Base-by-base conservation (phyloP, 78 protist genomes). In the Emiliania huxleyi region DNA sequence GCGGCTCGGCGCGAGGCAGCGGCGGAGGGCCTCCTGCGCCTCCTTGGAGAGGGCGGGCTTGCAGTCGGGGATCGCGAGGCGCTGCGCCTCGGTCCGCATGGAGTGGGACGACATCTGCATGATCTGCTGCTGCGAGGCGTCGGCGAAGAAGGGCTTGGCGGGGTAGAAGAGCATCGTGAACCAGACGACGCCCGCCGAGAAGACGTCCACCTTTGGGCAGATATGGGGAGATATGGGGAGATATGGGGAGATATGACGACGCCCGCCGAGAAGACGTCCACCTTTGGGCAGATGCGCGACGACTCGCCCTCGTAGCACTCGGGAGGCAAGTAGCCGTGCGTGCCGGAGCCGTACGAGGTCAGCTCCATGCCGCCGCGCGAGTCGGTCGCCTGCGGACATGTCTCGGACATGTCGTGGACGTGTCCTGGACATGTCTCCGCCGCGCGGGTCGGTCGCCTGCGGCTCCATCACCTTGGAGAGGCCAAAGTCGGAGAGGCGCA, bases 341-440 rank as follows among this genome's bases (percentile, higher is more conserved):
- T 98, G 26, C 99, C 99, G 4, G 99, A 96, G 35, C 99, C 99
- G 0, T 97, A 97, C 48, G 96, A 90, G 48, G 99, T 98, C 48
- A 98, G 96, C 69, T 97, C 98, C 62, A 96, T 97, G 44, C 79
- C 92, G 19, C 77, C 77, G 8, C 21, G n/a, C n/a, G 3, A 3
- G 37, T 5, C 75, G 37, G n/a, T 26, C 23, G 75, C 75, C n/a
- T n/a, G n/a, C n/a, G n/a, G n/a, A n/a, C n/a, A n/a, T n/a, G n/a
- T n/a, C n/a, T n/a, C n/a, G n/a, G n/a, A n/a, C n/a, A n/a, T n/a
- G n/a, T n/a, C n/a, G n/a, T n/a, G n/a, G n/a, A n/a, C n/a, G n/a
- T n/a, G n/a, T n/a, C n/a, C n/a, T n/a, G n/a, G n/a, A n/a, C n/a
- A n/a, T n/a, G n/a, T n/a, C n/a, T n/a, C n/a, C 2, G 42, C 43